phyloP scores from a whole-genome alignment of 495 filamentous ascomycete species.

The Penicillium paxilli region DNA sequence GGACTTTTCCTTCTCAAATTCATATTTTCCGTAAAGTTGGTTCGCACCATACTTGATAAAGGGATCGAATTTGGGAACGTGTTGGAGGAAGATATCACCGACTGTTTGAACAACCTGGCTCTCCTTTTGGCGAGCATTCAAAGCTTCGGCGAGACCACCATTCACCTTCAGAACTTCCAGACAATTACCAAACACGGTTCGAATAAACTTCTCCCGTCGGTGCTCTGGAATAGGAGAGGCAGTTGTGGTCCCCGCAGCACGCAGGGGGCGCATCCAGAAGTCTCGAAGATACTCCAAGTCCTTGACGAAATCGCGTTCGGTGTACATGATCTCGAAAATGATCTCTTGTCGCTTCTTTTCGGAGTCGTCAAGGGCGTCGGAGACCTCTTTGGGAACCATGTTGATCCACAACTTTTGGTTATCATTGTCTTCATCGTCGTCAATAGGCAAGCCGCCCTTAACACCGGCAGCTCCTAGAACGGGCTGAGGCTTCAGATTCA shows the following conservation, averaged over 20 bases:
- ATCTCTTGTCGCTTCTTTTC: slow-evolving; percentile 98
- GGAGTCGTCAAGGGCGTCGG: slow-evolving; percentile 79
- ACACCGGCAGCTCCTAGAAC: slow-evolving; percentile 82
- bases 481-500: slow-evolving; percentile 89
- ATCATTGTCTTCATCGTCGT: slow-evolving; percentile 79
- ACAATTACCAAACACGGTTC: slow-evolving; percentile 93
- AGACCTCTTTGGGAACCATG: slow-evolving; percentile 92
- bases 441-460: slow-evolving; percentile 72
- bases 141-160: slow-evolving; percentile 75
- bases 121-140: slow-evolving; percentile 90
- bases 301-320: slow-evolving; percentile 98
- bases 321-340: slow-evolving; percentile 98
- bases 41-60: slow-evolving; percentile 98
- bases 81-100: slow-evolving; percentile 93
- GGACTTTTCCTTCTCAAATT: slow-evolving; percentile 94
- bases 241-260: slow-evolving; percentile 61
- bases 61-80: slow-evolving; percentile 86
- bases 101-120: slow-evolving; percentile 83
- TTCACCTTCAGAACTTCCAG: slow-evolving; percentile 94
- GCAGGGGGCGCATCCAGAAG: slow-evolving; percentile 96
- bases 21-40: slow-evolving; percentile 94
- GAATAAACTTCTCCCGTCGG: slow-evolving; percentile 84
- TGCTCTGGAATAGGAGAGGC: slow-evolving; percentile 86
- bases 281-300: slow-evolving; percentile 97
- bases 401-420: slow-evolving; percentile 99